These are phyloP conservation scores for Mucor lusitanicus DNA, from an alignment of 371 early-diverging fungal genomes.

Conservation along the genomic window DNA sequence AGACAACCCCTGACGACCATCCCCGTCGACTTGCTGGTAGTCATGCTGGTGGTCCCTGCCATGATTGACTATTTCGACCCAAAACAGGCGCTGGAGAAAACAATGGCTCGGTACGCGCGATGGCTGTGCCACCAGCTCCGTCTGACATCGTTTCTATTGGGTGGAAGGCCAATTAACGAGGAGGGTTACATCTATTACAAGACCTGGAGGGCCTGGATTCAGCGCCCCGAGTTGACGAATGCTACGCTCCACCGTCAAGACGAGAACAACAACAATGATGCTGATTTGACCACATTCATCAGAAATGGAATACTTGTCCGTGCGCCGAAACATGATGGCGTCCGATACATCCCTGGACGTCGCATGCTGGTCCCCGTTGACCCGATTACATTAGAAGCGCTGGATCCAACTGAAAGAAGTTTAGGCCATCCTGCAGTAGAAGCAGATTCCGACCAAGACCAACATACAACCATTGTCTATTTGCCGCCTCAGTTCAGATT, in stretches of 20 bases:
- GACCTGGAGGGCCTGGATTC: conserved; percentile 14
- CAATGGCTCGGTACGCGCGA: conserved; percentile 62
- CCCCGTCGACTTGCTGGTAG: conserved; percentile 73
- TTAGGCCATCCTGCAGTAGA: conserved; percentile 49
- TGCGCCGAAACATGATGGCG: conserved; percentile 54
- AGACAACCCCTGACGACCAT: conserved; percentile 69
- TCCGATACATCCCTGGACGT: conserved; percentile 2
- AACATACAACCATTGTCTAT: conserved; percentile 58
- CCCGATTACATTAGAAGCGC: conserved; percentile 6
- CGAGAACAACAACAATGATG: not conserved
- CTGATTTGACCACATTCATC: not conserved
- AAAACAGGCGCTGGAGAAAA: conserved; percentile 33
- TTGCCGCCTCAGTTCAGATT: conserved; percentile 61
- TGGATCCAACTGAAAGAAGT: conserved; percentile 43
- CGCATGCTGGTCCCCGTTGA: conserved; percentile 21
- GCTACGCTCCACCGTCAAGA: not conserved
- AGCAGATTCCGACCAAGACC: conserved; percentile 10
- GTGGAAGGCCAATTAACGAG: conserved; percentile 63
- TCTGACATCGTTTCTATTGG: conserved; percentile 79
- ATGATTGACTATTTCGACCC: conserved; percentile 53
- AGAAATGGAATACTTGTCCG: conserved; percentile 31
- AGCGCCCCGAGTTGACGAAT: not conserved
- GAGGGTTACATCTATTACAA: conserved; percentile 13
- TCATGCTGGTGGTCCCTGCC: conserved; percentile 68
- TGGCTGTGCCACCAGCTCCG: conserved; percentile 60